Base-by-base conservation (phyloP, 441 rosid genomes). In the Pelargonium myrrhifolium region DNA sequence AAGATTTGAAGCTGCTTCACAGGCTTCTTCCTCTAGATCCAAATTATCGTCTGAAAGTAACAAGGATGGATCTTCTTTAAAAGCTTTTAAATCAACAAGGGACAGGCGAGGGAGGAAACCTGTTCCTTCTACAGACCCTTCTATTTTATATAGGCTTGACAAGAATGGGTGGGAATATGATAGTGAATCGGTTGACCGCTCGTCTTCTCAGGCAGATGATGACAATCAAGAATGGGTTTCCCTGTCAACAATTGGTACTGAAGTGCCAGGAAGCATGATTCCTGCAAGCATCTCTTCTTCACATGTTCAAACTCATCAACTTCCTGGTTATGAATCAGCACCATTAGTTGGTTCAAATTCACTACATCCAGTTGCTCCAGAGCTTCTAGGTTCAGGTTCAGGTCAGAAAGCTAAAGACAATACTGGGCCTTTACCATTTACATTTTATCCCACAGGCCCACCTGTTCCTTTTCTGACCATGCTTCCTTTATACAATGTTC, bases 401-500 rank as follows among this genome's bases (percentile, higher is more conserved):
- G 40, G 37, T 62, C 65, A 42, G 24, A 56, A 20, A 40, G 31
- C 58, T 53, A 10, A 9, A 9, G 68, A 65, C 26, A 65, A 59
- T 63, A 14, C 10, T 24, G 59, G 64, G 43, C 28, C 24, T 11
- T 18, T 56, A 15, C 68, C 74, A 15, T 71, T 64, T 65, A 31
- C 69, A 22, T 56, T 71, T 53, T 64, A 56, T 56, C 68, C 74
- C 15, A 43, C 72, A 5, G 68, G 74, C n/a, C 64, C 68, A 22
- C 68, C 68, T 1, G 24, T 71, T 26, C 68, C 64, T 14, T 71
- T 65, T 15, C 55, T 65, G 9, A 71, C 68, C 22, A 71, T 71
- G 74, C 64, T 71, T 65, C 74, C 68, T 15, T 20, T 65, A 26
- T 71, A 64, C 55, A 55, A 71, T 71, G 11, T 49, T 37, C 64